phyloP scores from a whole-genome alignment of 768 basidiomycete species.

The Gymnopilus dilepis region DNA sequence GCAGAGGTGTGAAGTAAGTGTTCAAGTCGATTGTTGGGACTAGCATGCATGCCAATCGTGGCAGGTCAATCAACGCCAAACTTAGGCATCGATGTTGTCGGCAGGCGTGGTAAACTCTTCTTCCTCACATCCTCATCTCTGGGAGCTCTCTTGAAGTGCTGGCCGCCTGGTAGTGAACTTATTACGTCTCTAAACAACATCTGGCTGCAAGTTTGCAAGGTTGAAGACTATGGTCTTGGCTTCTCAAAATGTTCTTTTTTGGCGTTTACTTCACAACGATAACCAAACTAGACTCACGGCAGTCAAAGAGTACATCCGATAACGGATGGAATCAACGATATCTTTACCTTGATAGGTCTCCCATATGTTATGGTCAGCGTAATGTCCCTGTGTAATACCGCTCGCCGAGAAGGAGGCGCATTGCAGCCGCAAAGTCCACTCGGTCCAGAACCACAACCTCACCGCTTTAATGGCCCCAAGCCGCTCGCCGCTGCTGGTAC shows the following conservation, averaged over 20 bases:
- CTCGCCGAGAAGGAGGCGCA: conserved; percentile 1
- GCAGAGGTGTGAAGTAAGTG: conserved; percentile 15
- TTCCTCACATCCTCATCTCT: not conserved
- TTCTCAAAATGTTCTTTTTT: not conserved
- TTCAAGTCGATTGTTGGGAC: conserved; percentile 14
- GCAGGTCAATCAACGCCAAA: conserved; percentile 14
- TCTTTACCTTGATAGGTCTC: conserved; percentile 2
- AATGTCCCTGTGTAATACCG: not conserved
- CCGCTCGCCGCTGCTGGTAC: not conserved
- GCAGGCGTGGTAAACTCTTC: not conserved
- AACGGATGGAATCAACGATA: conserved; percentile 9
- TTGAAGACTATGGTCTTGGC: not conserved
- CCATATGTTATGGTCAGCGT: not conserved
- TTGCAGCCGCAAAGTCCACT: conserved; percentile 7
- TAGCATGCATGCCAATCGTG: conserved; percentile 21
- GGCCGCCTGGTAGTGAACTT: too few species aligned
- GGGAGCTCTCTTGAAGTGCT: not conserved
- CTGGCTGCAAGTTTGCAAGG: not conserved
- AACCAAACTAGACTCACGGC: conserved; percentile 7
- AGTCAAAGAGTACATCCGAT: conserved; percentile 12
- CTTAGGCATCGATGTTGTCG: not conserved
- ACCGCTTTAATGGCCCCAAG: conserved; percentile 14
- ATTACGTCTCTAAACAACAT: not conserved
- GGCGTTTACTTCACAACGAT: not conserved
- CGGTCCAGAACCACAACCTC: conserved; percentile 7